Evolutionary conservation across 2,329 filamentous ascomycete genomes (phyloP), one percentile per base, ranked within the genome.

Genomic region (Boeremia lycopersici): DNA sequence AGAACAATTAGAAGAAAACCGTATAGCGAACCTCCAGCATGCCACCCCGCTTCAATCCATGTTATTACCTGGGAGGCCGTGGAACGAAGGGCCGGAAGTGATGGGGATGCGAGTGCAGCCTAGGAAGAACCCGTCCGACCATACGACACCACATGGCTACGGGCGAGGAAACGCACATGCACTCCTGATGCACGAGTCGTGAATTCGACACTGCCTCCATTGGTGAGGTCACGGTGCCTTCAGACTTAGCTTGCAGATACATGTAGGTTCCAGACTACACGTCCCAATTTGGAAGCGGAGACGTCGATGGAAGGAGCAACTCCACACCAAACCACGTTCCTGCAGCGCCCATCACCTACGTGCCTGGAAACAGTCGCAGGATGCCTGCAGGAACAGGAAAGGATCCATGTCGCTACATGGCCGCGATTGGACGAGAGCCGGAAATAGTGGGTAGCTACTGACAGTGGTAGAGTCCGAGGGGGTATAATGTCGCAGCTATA

Each of bases 321-420:
- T 53, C 42, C 36, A 51, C 53, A 54, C 48, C 34, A 51, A 44
- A 42, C 51, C 50, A 50, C 43, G 58, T 64, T 54, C 57, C 61
- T 65, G 62, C 64, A 66, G 60, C 33, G 63, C 59, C 56, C 39
- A 48, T 35, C 59, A 45, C 56, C 5, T 56, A 48, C 50, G 51
- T 55, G 58, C 63, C 65, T 61, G 63, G 67, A 61, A 49, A 53
- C 43, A 56, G 62, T 60, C 59, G 57, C 64, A 61, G 63, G 48
- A 48, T 55, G 52, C 56, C 35, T 60, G 48, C 53, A 53, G 53
- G 38, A 40, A 44, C 35, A 51, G 39, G 53, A 46, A 48, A 52
- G 19, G 49, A 52, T 48, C 57, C 54, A 53, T 59, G 52, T 49
- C 41, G 44, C 53, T 54, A 48, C 43, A 41, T 44, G 19, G 10